Percentiles rank a stretch among this genome's conserved stretches.
Conservation (phyloP, 306 rosid species). For the Trifolium dubium region DNA sequence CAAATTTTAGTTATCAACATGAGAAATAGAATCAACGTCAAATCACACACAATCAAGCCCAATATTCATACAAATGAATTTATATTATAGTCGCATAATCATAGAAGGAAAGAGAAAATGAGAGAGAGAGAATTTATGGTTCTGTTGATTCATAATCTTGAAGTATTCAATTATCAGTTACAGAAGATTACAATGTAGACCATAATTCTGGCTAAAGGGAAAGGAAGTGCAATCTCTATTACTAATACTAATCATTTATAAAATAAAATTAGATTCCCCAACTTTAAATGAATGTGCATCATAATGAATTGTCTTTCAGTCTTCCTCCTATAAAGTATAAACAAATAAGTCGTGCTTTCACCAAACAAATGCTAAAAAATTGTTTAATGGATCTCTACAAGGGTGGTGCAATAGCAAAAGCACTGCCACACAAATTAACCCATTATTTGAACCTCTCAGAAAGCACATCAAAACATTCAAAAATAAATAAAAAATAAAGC, state of each 20-base stretch:
- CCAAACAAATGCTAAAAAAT: not conserved
- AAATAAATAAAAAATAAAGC: not conserved
- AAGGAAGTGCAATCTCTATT: not conserved
- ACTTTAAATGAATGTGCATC: constrained; percentile 25
- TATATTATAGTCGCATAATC: not conserved
- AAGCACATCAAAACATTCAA: no score
- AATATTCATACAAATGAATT: constrained; percentile 33
- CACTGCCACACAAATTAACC: constrained; percentile 5
- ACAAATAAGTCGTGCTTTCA: not conserved
- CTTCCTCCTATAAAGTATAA: not conserved
- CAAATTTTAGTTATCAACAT: constrained; percentile 23
- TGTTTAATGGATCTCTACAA: not conserved
- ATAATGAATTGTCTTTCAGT: not conserved
- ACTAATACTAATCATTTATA: not conserved
- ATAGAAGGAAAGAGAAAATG: no score
- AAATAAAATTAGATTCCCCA: constrained; percentile 33
- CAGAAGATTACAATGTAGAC: no score
- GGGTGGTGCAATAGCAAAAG: constrained; percentile 27
- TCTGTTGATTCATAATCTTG: no score
- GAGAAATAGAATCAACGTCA: constrained; percentile 28
- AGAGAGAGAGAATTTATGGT: no score
- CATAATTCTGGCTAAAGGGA: no score
- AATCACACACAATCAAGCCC: constrained; percentile 28
- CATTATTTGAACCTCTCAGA: constrained; percentile 12
- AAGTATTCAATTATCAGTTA: no score